Evolutionary conservation across 441 rosid genomes (phyloP), one percentile per base, ranked within the genome.

Genomic region (Kokia cookei): DNA sequence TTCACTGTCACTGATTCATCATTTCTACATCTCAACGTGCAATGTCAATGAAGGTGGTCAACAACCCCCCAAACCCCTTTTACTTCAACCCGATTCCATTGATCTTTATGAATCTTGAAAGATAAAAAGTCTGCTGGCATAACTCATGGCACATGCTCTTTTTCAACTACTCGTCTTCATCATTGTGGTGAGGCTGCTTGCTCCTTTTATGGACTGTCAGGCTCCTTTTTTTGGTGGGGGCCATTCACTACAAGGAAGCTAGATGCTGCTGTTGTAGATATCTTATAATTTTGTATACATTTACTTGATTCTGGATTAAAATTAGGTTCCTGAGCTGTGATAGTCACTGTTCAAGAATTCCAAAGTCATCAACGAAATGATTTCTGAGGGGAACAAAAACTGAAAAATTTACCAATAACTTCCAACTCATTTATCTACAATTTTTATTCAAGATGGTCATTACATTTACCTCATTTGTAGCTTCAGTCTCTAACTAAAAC

Each of bases 21-120:
- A 32, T 32, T 32, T 32, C 37, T 32, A 32, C 7, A 32, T 32
- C 37, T 32, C 37, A 32, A 32, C 17, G 8, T 51, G 22, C 24
- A 19, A n/a, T 53, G 58, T 37, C 29, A 48, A 65, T 13, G 71
- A 26, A 69, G 26, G 47, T 51, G 72, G 47, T 48, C 47, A 19
- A n/a, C 37, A 17, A 27, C 60, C 35, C 27, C 37, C 32, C 27
- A 5, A 35, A 66, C 32, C 37, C 37, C 37, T 32, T 32, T 32
- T 32, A 32, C 37, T 32, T 4, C 5, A 32, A 32, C 1, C 5
- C 37, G 35, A 55, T 69, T 29, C 60, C 26, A 68, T 14, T 32
- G 43, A 45, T 60, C 68, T 60, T 59, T 29, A 29, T 72, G 59
- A 72, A 26, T 72, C 59, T 45, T 59, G 67, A 60, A 72, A 60